Percentiles rank a stretch among this genome's conserved stretches.
Evolutionary conservation across 345 rosid genomes (phyloP).

Genomic region (Pseudoturritis turrita): DNA sequence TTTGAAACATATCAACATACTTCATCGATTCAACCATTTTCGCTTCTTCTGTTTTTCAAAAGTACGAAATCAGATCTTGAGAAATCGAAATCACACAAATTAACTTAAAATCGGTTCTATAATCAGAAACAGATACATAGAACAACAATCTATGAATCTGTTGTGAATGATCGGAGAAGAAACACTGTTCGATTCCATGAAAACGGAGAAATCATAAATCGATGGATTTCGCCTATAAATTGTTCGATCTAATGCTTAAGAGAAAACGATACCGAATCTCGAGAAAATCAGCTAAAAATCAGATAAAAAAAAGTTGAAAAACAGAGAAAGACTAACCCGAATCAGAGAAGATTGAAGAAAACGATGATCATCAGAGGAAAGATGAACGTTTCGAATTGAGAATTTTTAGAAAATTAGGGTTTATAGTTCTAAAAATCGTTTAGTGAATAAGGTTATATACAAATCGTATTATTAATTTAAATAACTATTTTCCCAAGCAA

Average conservation of each 20-base stretch:
- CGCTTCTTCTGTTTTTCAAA: slow-evolving; percentile 43
- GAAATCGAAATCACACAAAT: neutral
- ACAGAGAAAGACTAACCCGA: slow-evolving; percentile 1
- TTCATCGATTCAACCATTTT: slow-evolving; percentile 74
- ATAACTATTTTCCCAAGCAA: no score
- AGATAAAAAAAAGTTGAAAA: no score
- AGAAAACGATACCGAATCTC: neutral
- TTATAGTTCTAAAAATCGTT: no score
- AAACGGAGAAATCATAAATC: slow-evolving; percentile 8
- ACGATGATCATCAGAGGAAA: slow-evolving; percentile 75
- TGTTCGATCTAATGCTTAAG: slow-evolving; percentile 24
- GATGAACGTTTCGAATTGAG: no score
- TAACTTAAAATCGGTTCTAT: no score
- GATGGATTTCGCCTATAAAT: neutral
- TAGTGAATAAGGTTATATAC: no score
- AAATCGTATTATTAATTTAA: no score
- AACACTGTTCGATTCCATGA: slow-evolving; percentile 8
- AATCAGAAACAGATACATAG: no score
- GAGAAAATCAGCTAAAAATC: no score
- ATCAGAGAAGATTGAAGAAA: slow-evolving; percentile 42
- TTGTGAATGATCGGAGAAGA: neutral
- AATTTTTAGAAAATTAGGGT: no score
- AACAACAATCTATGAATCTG: neutral
- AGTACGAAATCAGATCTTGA: neutral
- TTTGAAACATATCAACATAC: slow-evolving; percentile 86